Percentiles rank a stretch among this genome's conserved stretches.
Evolutionary conservation across 2,329 filamentous ascomycete species (phyloP).

Genomic region (Talaromyces sp.): DNA sequence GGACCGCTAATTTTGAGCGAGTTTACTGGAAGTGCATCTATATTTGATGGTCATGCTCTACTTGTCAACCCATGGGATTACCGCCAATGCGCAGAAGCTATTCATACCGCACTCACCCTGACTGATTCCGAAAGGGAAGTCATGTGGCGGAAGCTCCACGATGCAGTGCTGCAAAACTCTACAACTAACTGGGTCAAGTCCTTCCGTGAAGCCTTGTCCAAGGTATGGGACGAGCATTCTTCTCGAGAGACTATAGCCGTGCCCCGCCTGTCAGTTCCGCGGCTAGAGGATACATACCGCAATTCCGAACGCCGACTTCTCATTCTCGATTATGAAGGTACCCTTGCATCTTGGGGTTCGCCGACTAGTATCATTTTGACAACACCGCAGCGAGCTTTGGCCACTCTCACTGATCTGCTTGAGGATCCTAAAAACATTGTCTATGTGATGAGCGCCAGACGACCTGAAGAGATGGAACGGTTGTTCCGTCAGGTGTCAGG

Average conservation of each 20-base stretch:
- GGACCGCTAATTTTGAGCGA: constrained; percentile 90
- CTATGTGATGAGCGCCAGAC: constrained; percentile 89
- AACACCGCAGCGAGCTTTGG: constrained; percentile 79
- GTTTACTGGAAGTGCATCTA: constrained; percentile 85
- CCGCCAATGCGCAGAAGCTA: constrained; percentile 78
- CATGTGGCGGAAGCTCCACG: constrained; percentile 71
- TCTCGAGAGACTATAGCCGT: constrained; percentile 80
- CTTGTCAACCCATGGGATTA: constrained; percentile 96
- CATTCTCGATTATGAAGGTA: constrained; percentile 91
- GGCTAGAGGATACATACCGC: constrained; percentile 64
- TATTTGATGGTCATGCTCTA: constrained; percentile 77
- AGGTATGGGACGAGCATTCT: constrained; percentile 79
- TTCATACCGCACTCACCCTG: constrained; percentile 81
- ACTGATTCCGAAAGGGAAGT: constrained; percentile 65
- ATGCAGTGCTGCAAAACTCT: constrained; percentile 74
- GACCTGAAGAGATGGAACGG: constrained; percentile 81
- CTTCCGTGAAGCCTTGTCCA: constrained; percentile 67
- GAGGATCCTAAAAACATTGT: constrained; percentile 78
- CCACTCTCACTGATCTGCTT: constrained; percentile 76
- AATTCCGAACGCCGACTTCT: constrained; percentile 69
- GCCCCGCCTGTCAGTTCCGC: constrained; percentile 71
- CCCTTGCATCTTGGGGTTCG: constrained; percentile 80
- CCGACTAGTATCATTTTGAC: constrained; percentile 80
- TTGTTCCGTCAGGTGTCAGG: constrained; percentile 80
- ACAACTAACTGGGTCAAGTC: constrained; percentile 82